Evolutionary conservation across 2,329 filamentous ascomycete genomes (phyloP), one percentile per base, ranked within the genome.

Genomic region (Venturia aucupariae): DNA sequence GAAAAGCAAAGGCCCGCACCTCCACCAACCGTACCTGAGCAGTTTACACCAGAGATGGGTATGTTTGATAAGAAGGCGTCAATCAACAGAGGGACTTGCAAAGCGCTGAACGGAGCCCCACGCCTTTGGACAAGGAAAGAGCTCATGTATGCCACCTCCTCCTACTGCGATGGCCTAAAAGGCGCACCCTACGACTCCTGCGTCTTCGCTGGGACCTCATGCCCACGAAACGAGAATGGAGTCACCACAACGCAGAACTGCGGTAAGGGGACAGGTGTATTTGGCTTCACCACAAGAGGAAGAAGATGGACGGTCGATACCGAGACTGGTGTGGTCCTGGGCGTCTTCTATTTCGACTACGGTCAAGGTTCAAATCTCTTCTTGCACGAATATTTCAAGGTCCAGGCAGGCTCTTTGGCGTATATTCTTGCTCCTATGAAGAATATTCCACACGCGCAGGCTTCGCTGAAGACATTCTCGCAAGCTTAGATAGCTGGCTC

Each of bases 211-310:
- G 60, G 60, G 5, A 22, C 1, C 8, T 42, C 60, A 22, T 65
- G 64, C 39, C 64, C 64, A 11, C 64, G 64, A 24, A 63, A 51
- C 27, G 64, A 65, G 38, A 65, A 65, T 24, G 64, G 64, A 17
- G 64, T 65, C 35, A 48, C 44, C 15, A 65, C 64, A 10, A 64
- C 64, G 13, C 27, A 27, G 10, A 44, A 55, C 17, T 65, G 60
- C 22, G 64, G 60, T 4, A 60, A 55, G 15, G 64, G 64, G 22
- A 57, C 60, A n/a, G 64, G 64, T 6, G 64, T 51, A 11, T 65
- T 65, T 30, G 64, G 60, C 15, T 65, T 59, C 24, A 32, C 44
- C 17, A 32, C 30, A 10, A 51, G 35, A 48, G 48, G 48, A 38
- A 41, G 64, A 57, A 39, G 64, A 35, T 65, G 59, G 59, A 60